Base-by-base conservation (phyloP, 2,329 filamentous ascomycete species). In the Geosmithia morbida region DNA sequence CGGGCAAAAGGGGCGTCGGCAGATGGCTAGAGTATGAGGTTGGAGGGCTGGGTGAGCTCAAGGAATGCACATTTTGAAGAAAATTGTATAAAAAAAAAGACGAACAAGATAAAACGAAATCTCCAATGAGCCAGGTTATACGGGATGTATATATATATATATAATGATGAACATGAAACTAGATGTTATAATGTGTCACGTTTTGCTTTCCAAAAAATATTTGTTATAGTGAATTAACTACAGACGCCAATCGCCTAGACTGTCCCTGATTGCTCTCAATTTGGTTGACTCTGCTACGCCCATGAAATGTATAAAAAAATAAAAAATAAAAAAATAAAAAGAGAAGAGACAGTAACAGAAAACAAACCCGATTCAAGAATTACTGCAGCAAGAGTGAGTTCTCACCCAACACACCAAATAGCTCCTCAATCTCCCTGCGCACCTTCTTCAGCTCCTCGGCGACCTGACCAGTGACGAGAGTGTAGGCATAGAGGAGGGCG, bases 401-500 rank as follows among this genome's bases (percentile, higher is more conserved):
- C 50, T 79, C 72, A 52, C 81, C 69, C 51, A 84, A 59, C 41
- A 81, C 69, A 14, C 80, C 80, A 66, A 80, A 83, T 30, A 84
- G 54, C 0, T 65, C 67, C 60, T 83, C 79, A 46, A 85, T 70
- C 59, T 82, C 79, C 51, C 61, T 67, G 54, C 77, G 72, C 20
- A 82, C 74, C 41, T 70, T 70, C 58, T 72, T 70, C 43, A 85
- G 64, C 62, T 83, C 80, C 48, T 79, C 77, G 1, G 78, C 77
- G 19, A 85, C 72, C 61, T 83, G 79, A 42, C 77, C 73, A 7
- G 80, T 83, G 44, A 84, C 78, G 43, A 85, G 66, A 2, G 77
- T 87, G 66, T 95, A 98, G 17, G 90, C 89, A 66, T 97, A 98
- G 42, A 97, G 66, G 54, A 97, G 68, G 52, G 90, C 88, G 61